phyloP scores from a whole-genome alignment of 768 basidiomycete genomes.

The Mycena indigotica region DNA sequence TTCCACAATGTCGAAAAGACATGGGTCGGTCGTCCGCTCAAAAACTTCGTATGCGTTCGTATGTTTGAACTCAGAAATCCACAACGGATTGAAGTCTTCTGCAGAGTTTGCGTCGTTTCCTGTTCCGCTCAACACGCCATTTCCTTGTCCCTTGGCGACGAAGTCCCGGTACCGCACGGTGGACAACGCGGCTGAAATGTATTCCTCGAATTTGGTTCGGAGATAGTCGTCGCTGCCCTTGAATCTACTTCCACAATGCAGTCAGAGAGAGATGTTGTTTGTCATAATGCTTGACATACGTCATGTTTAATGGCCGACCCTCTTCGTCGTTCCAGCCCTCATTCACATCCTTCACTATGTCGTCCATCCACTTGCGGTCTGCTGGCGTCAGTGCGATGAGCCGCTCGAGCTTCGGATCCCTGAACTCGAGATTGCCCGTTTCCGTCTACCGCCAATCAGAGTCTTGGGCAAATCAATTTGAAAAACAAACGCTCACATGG shows the following conservation, averaged over 20 bases:
- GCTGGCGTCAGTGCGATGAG: conserved; percentile 82
- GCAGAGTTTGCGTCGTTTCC: conserved; percentile 59
- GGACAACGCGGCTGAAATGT: conserved; percentile 84
- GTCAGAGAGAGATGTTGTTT: neutral
- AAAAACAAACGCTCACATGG: conserved; percentile 55
- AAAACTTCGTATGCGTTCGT: conserved; percentile 90
- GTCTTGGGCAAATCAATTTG: neutral
- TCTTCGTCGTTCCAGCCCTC: conserved; percentile 74
- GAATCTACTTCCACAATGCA: conserved; percentile 54
- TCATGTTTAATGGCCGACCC: conserved; percentile 56
- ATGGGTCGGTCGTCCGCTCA: conserved; percentile 87
- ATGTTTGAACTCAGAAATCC: conserved; percentile 85
- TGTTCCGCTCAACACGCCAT: conserved; percentile 66
- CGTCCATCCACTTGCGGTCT: conserved; percentile 98
- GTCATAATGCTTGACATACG: conserved; percentile 45
- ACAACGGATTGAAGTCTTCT: conserved; percentile 85
- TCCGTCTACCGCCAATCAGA: conserved; percentile 64
- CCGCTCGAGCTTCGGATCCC: conserved; percentile 78
- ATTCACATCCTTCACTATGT: conserved; percentile 85
- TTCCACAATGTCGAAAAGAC: conserved; percentile 94
- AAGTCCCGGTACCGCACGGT: conserved; percentile 92
- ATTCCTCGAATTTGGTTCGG: conserved; percentile 93
- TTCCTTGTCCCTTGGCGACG: conserved; percentile 63
- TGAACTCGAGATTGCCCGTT: conserved; percentile 82
- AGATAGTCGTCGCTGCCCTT: conserved; percentile 96